phyloP scores from a whole-genome alignment of 2,329 filamentous ascomycete genomes.

The Calonectria henricotiae region DNA sequence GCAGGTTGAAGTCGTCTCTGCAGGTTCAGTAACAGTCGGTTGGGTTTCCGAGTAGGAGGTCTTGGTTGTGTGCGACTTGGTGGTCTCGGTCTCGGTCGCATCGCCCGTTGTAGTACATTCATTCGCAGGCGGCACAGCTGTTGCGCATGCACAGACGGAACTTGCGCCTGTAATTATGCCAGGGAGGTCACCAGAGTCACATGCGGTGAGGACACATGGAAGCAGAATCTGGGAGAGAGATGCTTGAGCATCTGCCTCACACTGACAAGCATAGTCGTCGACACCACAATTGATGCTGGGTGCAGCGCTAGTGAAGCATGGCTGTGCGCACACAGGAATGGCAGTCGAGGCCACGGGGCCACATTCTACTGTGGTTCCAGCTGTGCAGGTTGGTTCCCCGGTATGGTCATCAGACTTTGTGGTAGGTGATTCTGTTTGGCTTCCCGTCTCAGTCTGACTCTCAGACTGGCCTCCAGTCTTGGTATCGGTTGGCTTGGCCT shows the following conservation, averaged over 20 bases:
- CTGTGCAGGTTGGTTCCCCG: constrained; percentile 33
- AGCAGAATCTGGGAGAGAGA: constrained; percentile 49
- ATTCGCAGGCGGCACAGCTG: constrained; percentile 4
- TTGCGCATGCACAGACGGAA: constrained; percentile 46
- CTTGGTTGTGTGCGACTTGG: background rate
- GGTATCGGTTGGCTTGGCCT: background rate
- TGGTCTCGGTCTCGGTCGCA: constrained; percentile 9
- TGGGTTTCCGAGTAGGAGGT: background rate
- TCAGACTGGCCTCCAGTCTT: background rate
- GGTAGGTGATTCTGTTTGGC: background rate
- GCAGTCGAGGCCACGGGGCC: constrained; percentile 50
- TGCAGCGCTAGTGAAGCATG: constrained; percentile 53
- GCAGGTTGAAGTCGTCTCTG: background rate
- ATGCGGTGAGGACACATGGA: constrained; percentile 53
- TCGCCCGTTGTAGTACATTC: constrained; percentile 8
- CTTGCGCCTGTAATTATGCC: constrained; percentile 52
- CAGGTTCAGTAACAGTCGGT: background rate
- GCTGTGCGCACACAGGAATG: constrained; percentile 52
- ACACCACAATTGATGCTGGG: constrained; percentile 51
- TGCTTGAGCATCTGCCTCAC: constrained; percentile 47
- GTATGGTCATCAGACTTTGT: constrained; percentile 11
- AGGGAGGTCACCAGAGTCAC: constrained; percentile 45
- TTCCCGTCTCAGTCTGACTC: background rate
- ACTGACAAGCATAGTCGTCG: constrained; percentile 53
- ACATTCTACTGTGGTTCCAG: constrained; percentile 46